phyloP scores from a whole-genome alignment of 208 protist genomes.

The Trypanosoma scelopori region DNA sequence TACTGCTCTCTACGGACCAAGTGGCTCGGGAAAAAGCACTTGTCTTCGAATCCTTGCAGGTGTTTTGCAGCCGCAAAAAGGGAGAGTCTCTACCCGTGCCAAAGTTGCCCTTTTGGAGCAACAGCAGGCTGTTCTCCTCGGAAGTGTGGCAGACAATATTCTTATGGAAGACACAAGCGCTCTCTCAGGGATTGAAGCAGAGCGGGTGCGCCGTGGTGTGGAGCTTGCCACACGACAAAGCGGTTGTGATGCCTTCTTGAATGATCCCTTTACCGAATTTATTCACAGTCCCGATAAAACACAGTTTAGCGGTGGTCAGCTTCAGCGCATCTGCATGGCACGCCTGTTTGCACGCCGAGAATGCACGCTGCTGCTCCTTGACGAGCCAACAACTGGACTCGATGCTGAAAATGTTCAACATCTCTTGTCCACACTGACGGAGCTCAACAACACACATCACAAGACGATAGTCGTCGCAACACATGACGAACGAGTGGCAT shows the following conservation, averaged over 20 bases:
- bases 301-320: constrained; percentile 79
- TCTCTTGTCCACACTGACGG: constrained; percentile 51
- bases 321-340: constrained; percentile 77
- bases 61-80: constrained; percentile 43
- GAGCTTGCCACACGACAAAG: constrained; percentile 35
- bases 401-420: constrained; percentile 42
- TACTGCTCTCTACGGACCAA: constrained; percentile 69
- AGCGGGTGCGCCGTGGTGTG: constrained; percentile 16
- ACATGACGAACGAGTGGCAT: constrained; percentile 59
- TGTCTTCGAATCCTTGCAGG: constrained; percentile 61
- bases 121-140: constrained; percentile 75
- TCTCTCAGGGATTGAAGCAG: constrained; percentile 1
- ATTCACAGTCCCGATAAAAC: constrained; percentile 77
- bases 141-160: constrained; percentile 78
- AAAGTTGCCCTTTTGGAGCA: constrained; percentile 68
- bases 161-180: constrained; percentile 36
- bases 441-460: constrained; percentile 48
- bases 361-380: constrained; percentile 66
- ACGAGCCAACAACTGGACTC: constrained; percentile 78
- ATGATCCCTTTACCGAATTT: constrained; percentile 49
- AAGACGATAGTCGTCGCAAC: constrained; percentile 83
- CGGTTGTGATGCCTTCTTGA: constrained; percentile 52
- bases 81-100: constrained; percentile 50
- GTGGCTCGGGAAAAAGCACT: constrained; percentile 80
- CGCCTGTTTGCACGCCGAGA: constrained; percentile 46